Evolutionary conservation across 441 rosid genomes (phyloP).

Genomic region (Mallotus repandus): DNA sequence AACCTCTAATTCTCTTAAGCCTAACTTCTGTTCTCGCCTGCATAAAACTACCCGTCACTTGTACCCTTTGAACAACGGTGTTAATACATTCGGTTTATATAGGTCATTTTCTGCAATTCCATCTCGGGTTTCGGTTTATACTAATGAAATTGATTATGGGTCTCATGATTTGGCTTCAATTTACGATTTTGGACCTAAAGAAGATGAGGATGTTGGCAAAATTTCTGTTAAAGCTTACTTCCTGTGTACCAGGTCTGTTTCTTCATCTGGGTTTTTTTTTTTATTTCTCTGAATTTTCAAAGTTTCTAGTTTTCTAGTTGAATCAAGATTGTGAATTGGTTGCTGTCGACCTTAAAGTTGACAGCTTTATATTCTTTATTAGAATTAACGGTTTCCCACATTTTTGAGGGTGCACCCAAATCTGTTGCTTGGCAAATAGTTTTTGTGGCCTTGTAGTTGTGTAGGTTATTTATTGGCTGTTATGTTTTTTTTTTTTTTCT

Average conservation of each 20-base stretch:
- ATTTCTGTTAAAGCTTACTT: constrained; percentile 84
- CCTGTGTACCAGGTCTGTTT: constrained; percentile 68
- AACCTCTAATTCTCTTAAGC: constrained; percentile 20
- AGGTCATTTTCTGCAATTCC: constrained; percentile 67
- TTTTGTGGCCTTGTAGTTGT: not conserved
- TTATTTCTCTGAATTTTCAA: not conserved
- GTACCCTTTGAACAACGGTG: constrained; percentile 11
- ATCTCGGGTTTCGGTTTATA: constrained; percentile 47
- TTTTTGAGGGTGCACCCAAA: not conserved
- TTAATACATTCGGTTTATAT: constrained; percentile 15
- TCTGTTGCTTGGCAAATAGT: not conserved
- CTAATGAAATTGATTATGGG: constrained; percentile 54
- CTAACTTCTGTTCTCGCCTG: not conserved
- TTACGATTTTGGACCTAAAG: constrained; percentile 38
- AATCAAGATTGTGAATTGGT: not conserved
- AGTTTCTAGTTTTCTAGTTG: not conserved
- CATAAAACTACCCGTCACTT: constrained; percentile 15
- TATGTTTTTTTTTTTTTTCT: constrained; percentile 17
- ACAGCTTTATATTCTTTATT: too few species aligned
- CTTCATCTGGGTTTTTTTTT: not conserved
- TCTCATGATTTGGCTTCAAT: constrained; percentile 39
- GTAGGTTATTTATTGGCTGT: not conserved
- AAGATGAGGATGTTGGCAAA: constrained; percentile 58
- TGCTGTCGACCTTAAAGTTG: too few species aligned
- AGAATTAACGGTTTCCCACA: too few species aligned